Evolutionary conservation across 805 yeast species (phyloP), one percentile per base, ranked within the genome.

Genomic region (Suhomyces xylopsoci): DNA sequence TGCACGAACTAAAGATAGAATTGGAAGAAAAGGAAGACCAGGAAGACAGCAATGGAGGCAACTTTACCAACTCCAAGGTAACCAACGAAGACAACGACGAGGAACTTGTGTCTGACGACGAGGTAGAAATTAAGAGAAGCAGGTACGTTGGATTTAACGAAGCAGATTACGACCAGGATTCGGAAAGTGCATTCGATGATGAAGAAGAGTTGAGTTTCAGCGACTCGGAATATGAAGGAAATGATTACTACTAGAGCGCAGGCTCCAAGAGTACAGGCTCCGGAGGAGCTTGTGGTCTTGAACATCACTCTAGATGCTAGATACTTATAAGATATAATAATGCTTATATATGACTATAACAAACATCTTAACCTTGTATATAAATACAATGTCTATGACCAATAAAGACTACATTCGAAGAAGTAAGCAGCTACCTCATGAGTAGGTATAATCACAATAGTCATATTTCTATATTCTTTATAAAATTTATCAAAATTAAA

Each of bases 1-100:
- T 89, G 46, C 94, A 93, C 65, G 99, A 94, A 72, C 77, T 94
- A 67, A 88, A 90, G 65, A 85, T 89, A 34, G 96, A 91, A 64
- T 81, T 88, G 49, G 91, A 88, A 61, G 92, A 86, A 55, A 76
- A 76, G 55, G 83, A 80, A 54, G 69, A 66, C 38, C 72, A 66
- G 32, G 64, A 59, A 32, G 65, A 61, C 22, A 56, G 47, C 30
- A 47, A 49, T 40, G 55, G 60, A 19, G 56, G 55, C 15, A 56
- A 54, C 36, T 56, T 56, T 28, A 53, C 59, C 15, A 53, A 53
- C 46, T 53, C 59, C n/a, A 53, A 47, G 49, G 52, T 53, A 3
- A 26, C 42, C 14, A 34, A 19, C 5, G 40, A 22, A 38, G 49
- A 49, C 30, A 32, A 43, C 43, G 56, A 51, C 9, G 57, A 53